phyloP scores from a whole-genome alignment of 129 eudicot species.

The Escallonia rubra region DNA sequence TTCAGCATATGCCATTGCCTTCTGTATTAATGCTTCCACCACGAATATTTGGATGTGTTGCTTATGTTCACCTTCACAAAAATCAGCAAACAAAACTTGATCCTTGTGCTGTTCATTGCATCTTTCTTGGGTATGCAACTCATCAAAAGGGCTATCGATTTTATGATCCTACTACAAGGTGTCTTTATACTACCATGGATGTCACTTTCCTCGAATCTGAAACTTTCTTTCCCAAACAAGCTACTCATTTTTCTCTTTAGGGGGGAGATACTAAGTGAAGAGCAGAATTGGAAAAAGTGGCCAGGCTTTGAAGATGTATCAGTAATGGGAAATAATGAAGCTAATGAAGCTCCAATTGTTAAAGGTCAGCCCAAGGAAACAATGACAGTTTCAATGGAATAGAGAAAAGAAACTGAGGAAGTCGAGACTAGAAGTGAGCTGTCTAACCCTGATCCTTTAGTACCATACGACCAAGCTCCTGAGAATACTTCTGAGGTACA shows the following conservation, averaged over 20 bases:
- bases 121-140: neutral
- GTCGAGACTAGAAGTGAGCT: neutral
- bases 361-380: no score
- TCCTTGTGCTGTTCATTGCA: neutral
- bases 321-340: no score
- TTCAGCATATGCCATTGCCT: no score
- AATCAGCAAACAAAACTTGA: no score
- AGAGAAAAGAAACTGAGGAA: neutral
- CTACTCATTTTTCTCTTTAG: neutral
- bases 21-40: no score
- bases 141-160: neutral
- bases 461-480: slow-evolving; percentile 1
- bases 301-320: neutral
- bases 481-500: slow-evolving; percentile 15
- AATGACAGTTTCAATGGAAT: no score
- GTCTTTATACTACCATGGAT: slow-evolving; percentile 1
- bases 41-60: no score
- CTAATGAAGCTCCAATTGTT: no score
- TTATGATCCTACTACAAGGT: slow-evolving; percentile 1
- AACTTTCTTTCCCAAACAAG: neutral
- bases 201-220: slow-evolving; percentile 10
- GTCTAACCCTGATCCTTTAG: neutral
- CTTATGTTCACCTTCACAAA: no score
- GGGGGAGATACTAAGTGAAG: neutral
- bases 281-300: no score